Evolutionary conservation across 2,329 filamentous ascomycete species (phyloP), one percentile per base, ranked within the genome.

Genomic region (Fusarium sp.): DNA sequence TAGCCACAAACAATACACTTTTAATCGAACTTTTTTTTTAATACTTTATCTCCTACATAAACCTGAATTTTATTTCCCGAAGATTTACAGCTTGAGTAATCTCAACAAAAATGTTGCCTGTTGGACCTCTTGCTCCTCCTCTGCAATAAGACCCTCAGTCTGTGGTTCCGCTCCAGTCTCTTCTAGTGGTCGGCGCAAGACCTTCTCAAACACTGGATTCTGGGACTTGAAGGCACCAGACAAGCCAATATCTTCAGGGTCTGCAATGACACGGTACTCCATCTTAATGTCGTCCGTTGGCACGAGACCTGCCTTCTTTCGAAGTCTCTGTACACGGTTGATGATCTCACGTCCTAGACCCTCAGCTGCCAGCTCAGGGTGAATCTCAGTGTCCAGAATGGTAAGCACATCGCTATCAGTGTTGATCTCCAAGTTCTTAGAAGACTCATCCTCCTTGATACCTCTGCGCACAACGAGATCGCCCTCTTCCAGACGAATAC

Each of bases 231-330:
- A 94, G 6, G 91, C 91, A 61, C 88, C 86, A 64, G 88, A 89
- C 30, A 97, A 82, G 9, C 94, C 94, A 67, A 95, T 88, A 49
- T 90, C 88, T 5, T 96, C 93, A 0, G 94, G 93, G 79, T 97
- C 95, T 12, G 90, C 88, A 54, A 97, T 84, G 9, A 98, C 90
- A 65, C 88, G 88, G 84, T 97, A 98, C 82, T 97, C 93, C 93
- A 99, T 97, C 84, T 93, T 94, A 71, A 99, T 92, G 79, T 98
- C 96, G 79, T 99, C 96, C 0, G 96, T 98, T 2, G 95, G 91
- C 72, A 95, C 90, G 59, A 99, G 87, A 2, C 94, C 94, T 12
- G 95, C 95, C 86, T 96, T 96, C 89, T 99, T 99, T 74, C 96
- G 91, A 71, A 98, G 87, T 75, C 94, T 90, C 84, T 99, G 96